phyloP scores from a whole-genome alignment of 768 basidiomycete genomes.

The Kwoniella shandongensis region DNA sequence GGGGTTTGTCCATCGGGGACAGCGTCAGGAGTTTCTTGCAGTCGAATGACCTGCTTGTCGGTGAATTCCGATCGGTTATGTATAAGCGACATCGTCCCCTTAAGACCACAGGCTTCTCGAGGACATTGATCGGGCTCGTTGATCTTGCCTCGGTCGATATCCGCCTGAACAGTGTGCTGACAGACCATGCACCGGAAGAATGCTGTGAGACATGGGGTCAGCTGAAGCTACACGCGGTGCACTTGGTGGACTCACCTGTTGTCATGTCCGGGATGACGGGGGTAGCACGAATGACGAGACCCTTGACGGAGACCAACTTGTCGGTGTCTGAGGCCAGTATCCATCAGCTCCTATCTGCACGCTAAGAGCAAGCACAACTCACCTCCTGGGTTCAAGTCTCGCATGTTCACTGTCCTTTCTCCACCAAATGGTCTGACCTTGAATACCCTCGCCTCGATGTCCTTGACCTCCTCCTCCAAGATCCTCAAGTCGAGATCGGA shows the following conservation, averaged over 20 bases:
- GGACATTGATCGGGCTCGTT: constrained; percentile 89
- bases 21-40: constrained; percentile 97
- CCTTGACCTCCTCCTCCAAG: constrained; percentile 82
- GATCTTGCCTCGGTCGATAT: constrained; percentile 97
- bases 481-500: constrained; percentile 85
- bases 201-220: constrained; percentile 57
- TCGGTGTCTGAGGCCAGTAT: constrained; percentile 74
- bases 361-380: constrained; percentile 23
- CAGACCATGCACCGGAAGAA: constrained; percentile 97
- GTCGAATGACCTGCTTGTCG: constrained; percentile 87
- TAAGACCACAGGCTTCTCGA: constrained; percentile 82
- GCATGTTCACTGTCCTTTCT: constrained; percentile 73
- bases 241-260: constrained; percentile 54
- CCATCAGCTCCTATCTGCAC: constrained; percentile 6
- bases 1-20: constrained; percentile 99
- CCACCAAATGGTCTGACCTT: constrained; percentile 91
- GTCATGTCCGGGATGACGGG: constrained; percentile 99
- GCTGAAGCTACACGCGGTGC: background rate
- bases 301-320: constrained; percentile 93
- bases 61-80: constrained; percentile 97
- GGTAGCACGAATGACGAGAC: constrained; percentile 93
- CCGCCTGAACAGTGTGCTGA: constrained; percentile 93
- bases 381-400: constrained; percentile 92
- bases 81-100: constrained; percentile 89
- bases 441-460: constrained; percentile 82